Evolutionary conservation across 192 early-diverging fungal species (phyloP).

Genomic region (Backusella liffmaniae): DNA sequence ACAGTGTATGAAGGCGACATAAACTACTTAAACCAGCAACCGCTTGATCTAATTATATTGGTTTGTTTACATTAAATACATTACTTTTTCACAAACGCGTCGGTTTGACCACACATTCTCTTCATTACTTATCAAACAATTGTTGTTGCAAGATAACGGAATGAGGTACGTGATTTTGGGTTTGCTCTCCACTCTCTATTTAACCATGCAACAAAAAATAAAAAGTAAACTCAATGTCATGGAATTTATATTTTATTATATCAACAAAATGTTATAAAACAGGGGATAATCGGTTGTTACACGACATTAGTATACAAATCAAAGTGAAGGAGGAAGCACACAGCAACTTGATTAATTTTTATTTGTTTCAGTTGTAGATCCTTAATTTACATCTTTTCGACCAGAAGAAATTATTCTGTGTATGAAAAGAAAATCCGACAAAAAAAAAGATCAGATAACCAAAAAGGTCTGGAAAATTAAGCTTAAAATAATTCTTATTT

Average conservation of each 20-base stretch:
- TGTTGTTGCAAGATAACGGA: neutral
- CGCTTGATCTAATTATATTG: slow-evolving; percentile 1
- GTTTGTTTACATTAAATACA: neutral
- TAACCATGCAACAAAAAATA: neutral
- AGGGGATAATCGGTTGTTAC: neutral
- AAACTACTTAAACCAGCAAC: neutral
- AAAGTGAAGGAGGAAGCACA: neutral
- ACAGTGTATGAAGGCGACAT: neutral
- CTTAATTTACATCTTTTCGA: neutral
- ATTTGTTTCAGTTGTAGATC: slow-evolving; percentile 5
- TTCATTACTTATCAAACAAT: neutral
- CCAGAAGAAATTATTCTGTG: neutral
- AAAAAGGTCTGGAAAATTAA: neutral
- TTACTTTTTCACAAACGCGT: neutral
- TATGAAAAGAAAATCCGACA: neutral
- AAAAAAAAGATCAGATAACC: neutral
- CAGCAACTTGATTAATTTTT: neutral
- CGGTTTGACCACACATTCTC: neutral
- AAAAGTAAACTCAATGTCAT: neutral
- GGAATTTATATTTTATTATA: neutral
- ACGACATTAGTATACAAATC: neutral
- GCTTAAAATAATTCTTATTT: neutral
- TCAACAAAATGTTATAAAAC: neutral
- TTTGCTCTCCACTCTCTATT: neutral
- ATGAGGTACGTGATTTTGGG: neutral